Conservation (phyloP, 345 rosid species). For the Acer negundo region DNA sequence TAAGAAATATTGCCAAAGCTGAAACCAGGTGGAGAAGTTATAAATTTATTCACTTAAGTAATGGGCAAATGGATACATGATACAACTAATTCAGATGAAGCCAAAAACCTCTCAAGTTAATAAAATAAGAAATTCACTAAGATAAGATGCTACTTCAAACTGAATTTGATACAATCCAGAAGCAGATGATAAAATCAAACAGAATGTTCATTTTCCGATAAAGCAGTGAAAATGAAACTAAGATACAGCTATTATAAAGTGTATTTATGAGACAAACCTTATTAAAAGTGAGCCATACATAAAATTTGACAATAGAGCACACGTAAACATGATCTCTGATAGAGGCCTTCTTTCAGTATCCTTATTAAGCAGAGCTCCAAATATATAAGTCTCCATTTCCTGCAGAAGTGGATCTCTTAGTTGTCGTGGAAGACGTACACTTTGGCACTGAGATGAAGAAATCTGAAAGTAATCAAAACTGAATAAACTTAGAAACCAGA, state of each 20-base stretch:
- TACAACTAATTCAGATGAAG: neutral
- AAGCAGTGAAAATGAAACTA: neutral
- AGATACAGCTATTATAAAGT: neutral
- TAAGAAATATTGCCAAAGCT: neutral
- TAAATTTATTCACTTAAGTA: neutral
- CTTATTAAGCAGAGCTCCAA: slow-evolving; percentile 43
- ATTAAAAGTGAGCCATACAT: slow-evolving; percentile 55
- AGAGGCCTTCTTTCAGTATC: slow-evolving; percentile 51
- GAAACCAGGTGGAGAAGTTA: neutral
- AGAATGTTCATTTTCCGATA: neutral
- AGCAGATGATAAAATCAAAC: neutral
- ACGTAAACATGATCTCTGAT: slow-evolving; percentile 61
- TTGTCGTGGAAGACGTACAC: slow-evolving; percentile 59
- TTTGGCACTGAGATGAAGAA: slow-evolving; percentile 38
- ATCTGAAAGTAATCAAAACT: slow-evolving; percentile 40
- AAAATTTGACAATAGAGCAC: slow-evolving; percentile 71
- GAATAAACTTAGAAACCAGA: slow-evolving; percentile 16
- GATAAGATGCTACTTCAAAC: neutral
- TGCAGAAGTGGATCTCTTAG: slow-evolving; percentile 73
- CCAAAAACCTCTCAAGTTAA: neutral
- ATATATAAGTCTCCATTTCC: slow-evolving; percentile 67
- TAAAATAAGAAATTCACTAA: neutral
- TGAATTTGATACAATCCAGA: neutral
- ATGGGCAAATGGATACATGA: neutral
- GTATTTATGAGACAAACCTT: slow-evolving; percentile 50